Conservation (phyloP, 208 protist species). For the Hexamita inflata region DNA sequence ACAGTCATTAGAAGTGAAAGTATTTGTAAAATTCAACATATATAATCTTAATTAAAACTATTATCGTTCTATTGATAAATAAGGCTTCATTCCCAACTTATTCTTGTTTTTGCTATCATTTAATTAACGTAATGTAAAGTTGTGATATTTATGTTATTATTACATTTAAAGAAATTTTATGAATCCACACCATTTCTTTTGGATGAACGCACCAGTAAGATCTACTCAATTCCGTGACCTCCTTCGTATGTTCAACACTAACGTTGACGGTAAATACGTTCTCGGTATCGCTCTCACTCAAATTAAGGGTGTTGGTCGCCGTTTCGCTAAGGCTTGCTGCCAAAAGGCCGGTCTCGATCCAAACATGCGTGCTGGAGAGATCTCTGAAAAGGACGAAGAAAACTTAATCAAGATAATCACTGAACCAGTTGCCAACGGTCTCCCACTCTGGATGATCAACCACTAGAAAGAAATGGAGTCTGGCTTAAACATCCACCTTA, state of each 20-base stretch:
- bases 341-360: slow-evolving; percentile 94
- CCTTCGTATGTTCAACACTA: slow-evolving; percentile 98
- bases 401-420: slow-evolving; percentile 84
- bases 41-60: too few species aligned
- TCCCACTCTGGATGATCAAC: slow-evolving; percentile 99
- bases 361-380: slow-evolving; percentile 65
- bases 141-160: too few species aligned
- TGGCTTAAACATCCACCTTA: slow-evolving; percentile 85
- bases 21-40: too few species aligned
- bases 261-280: slow-evolving; percentile 80
- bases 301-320: slow-evolving; percentile 94
- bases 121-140: too few species aligned
- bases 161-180: too few species aligned
- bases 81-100: too few species aligned
- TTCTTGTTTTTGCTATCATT: too few species aligned
- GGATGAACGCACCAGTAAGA: too few species aligned
- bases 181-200: too few species aligned
- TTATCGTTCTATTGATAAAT: too few species aligned
- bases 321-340: slow-evolving; percentile 88
- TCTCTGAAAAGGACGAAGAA: slow-evolving; percentile 75
- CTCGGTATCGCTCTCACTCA: slow-evolving; percentile 31
- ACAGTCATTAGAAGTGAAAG: too few species aligned
- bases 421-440: slow-evolving; percentile 92
- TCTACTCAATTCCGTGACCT: too few species aligned
- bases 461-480: slow-evolving; percentile 89